Conservation (phyloP, 352 stramenopile species). For the Pythium utonaiense region DNA sequence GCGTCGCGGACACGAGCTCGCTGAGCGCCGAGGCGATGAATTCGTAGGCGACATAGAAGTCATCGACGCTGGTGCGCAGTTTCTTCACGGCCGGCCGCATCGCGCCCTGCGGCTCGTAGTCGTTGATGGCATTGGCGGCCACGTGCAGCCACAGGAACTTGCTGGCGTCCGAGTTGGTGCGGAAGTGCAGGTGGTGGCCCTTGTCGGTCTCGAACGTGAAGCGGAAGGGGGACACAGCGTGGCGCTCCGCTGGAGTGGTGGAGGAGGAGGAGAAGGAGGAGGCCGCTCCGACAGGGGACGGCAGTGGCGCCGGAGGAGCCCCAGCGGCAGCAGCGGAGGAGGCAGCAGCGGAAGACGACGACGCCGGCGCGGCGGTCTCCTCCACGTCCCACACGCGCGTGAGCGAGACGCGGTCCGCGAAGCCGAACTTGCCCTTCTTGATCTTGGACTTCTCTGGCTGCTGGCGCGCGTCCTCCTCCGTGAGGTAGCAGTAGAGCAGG, state of each 20-base stretch:
- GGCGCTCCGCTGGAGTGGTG: background rate
- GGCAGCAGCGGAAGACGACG: slow-evolving; percentile 4
- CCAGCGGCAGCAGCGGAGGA: background rate
- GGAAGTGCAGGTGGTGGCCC: slow-evolving; percentile 83
- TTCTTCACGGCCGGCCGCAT: slow-evolving; percentile 27
- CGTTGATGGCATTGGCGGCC: slow-evolving; percentile 53
- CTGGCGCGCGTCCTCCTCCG: slow-evolving; percentile 68
- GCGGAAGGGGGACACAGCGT: slow-evolving; percentile 48
- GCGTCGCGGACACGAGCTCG: slow-evolving; percentile 41
- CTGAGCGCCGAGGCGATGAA: slow-evolving; percentile 65
- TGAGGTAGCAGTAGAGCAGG: slow-evolving; percentile 80
- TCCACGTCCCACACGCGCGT: slow-evolving; percentile 74
- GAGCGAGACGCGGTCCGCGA: slow-evolving; percentile 74
- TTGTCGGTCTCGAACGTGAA: slow-evolving; percentile 84
- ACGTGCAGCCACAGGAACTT: slow-evolving; percentile 84
- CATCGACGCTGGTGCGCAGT: slow-evolving; percentile 45
- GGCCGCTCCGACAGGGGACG: background rate
- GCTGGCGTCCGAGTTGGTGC: slow-evolving; percentile 74
- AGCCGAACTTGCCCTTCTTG: slow-evolving; percentile 87
- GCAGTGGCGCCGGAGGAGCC: background rate
- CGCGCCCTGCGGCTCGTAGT: slow-evolving; percentile 40
- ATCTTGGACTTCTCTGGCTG: slow-evolving; percentile 86
- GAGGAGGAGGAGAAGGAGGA: slow-evolving; percentile 1
- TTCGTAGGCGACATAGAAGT: slow-evolving; percentile 80
- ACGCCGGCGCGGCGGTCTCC: slow-evolving; percentile 23